phyloP scores from a whole-genome alignment of 805 yeast genomes.

The Candida railenensis region DNA sequence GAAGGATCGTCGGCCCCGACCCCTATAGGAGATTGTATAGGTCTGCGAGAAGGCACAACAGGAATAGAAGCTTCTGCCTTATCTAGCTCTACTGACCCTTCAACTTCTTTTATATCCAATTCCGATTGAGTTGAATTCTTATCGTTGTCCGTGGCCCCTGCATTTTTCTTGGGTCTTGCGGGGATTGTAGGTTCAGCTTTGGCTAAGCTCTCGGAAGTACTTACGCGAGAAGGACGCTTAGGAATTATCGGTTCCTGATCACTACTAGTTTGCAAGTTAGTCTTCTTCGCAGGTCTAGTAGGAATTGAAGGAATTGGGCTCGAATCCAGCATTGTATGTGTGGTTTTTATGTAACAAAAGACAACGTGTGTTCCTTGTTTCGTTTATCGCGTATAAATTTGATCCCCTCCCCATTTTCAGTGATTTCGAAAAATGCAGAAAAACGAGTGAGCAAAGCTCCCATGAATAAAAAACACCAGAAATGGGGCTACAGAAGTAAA shows the following conservation, averaged over 20 bases:
- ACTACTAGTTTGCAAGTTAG: neutral
- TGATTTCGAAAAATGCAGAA: neutral
- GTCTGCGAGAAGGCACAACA: too few relatives aligned
- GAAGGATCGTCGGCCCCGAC: too few relatives aligned
- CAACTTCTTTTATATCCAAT: neutral
- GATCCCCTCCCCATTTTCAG: neutral
- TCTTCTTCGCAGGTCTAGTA: conserved; percentile 20
- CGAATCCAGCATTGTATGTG: conserved; percentile 5
- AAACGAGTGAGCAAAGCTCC: too few relatives aligned
- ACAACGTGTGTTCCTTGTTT: too few relatives aligned
- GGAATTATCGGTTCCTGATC: conserved; percentile 1
- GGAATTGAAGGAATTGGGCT: conserved; percentile 23
- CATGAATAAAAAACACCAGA: neutral
- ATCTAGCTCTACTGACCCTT: neutral
- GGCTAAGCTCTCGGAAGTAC: conserved; percentile 1
- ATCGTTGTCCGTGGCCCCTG: neutral
- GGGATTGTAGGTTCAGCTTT: conserved; percentile 16
- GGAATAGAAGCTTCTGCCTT: neutral
- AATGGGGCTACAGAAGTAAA: neutral
- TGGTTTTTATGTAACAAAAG: too few relatives aligned
- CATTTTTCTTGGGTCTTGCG: conserved; percentile 10
- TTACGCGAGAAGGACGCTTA: neutral
- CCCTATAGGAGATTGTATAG: too few relatives aligned
- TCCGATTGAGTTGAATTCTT: neutral
- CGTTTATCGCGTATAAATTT: neutral